Evolutionary conservation across 306 rosid species (phyloP).

Genomic region (Prinsepia uniflora): DNA sequence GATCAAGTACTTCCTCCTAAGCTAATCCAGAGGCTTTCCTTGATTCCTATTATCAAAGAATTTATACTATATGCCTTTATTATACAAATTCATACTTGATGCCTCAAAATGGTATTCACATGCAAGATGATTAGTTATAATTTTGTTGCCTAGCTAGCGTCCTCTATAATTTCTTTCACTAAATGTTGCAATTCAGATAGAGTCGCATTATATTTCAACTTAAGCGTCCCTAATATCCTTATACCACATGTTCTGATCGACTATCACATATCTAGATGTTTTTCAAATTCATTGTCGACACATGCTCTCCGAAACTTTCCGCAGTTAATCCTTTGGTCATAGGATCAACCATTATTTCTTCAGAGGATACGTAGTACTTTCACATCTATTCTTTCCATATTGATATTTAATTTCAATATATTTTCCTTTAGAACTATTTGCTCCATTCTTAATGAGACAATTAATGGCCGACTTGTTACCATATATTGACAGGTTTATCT

Average conservation of each 20-base stretch:
- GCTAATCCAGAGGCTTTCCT: too few species aligned
- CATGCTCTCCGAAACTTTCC: background rate
- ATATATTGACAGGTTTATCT: too few species aligned
- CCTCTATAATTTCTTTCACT: background rate
- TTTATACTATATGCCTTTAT: too few species aligned
- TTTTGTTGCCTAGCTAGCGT: background rate
- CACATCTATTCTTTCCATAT: background rate
- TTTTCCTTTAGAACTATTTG: background rate
- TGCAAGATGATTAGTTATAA: background rate
- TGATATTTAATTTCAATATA: background rate
- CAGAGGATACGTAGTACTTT: background rate
- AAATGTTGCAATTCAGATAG: too few species aligned
- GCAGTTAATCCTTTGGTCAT: background rate
- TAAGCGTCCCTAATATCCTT: background rate
- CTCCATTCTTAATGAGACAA: background rate
- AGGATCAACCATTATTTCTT: background rate
- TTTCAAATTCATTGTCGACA: background rate
- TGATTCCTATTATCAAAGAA: too few species aligned
- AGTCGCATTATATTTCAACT: background rate
- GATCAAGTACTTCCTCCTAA: too few species aligned
- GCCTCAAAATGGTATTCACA: background rate
- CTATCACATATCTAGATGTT: background rate
- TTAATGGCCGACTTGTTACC: background rate
- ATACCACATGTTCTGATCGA: background rate
- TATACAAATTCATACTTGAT: background rate